Evolutionary conservation across 139 green algal genomes (phyloP), one percentile per base, ranked within the genome.

Genomic region (Chlorella vulgaris): DNA sequence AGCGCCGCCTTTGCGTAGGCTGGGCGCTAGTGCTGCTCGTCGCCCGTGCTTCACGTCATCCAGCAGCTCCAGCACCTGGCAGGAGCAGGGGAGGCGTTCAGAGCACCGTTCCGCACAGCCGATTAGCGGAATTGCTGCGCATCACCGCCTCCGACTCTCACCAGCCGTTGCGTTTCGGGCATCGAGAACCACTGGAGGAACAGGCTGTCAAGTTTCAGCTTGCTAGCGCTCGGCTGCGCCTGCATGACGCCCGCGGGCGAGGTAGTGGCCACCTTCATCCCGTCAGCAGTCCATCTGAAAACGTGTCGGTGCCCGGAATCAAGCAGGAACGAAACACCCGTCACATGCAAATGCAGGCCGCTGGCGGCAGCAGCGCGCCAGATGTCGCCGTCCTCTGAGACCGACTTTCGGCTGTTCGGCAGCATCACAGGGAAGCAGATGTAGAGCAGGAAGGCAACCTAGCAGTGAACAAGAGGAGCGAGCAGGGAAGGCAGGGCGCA

Each of bases 111-210:
- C 36, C 35, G 29, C 7, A 18, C 5, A 38, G 73, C 10, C 19
- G 47, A 58, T n/a, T n/a, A 62, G 43, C 43, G 19, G 8, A 33
- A 60, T n/a, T 58, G 68, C 68, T 61, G 7, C 42, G 7, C 42
- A 4, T 29, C 66, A 6, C 36, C n/a, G 35, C 66, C 6, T 35
- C 3, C 6, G 6, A 24, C 22, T 21, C 88, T 76, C 81, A 98
- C 96, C 90, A 99, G 75, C 36, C 93, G 88, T 74, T 99, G 94
- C 6, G 94, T 94, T 36, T 98, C 93, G 22, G 89, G 84, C 50
- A 95, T 71, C n/a, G 91, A 95, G n/a, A 99, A 91, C 96, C 96
- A 99, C 67, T 97, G 91, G 40, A 99, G 74, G 77, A 99, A 99
- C 61, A 99, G 91, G 84, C 96, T 95, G 85, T 99, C 96, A 0